Evolutionary conservation across 495 filamentous ascomycete genomes (phyloP).

Genomic region (Lophium mytilinum): DNA sequence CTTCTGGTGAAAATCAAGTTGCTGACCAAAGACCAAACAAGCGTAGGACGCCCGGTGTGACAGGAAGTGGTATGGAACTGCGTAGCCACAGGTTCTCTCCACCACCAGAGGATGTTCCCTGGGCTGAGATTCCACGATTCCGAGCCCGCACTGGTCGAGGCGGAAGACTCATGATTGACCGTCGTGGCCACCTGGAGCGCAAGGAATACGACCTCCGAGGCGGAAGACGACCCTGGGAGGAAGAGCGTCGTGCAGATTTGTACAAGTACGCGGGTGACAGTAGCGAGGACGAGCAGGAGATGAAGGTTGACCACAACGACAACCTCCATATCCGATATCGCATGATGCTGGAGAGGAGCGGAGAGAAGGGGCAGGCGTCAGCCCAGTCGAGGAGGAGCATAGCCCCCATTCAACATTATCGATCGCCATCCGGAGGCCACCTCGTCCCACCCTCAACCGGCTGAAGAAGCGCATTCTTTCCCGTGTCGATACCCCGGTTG

Average conservation of each 20-base stretch:
- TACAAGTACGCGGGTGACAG: slow-evolving; percentile 20
- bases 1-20: slow-evolving; percentile 26
- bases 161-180: slow-evolving; percentile 27
- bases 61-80: not conserved
- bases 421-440: slow-evolving; percentile 19
- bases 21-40: slow-evolving; percentile 12
- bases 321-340: slow-evolving; percentile 24
- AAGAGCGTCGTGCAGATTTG: slow-evolving; percentile 17
- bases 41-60: not conserved
- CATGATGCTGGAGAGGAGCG: slow-evolving; percentile 20
- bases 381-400: slow-evolving; percentile 12
- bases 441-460: slow-evolving; percentile 17
- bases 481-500: not conserved
- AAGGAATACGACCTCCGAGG: not conserved
- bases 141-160: slow-evolving; percentile 24
- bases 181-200: slow-evolving; percentile 19
- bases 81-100: slow-evolving; percentile 16
- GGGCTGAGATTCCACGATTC: slow-evolving; percentile 10
- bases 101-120: slow-evolving; percentile 20
- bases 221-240: not conserved
- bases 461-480: not conserved
- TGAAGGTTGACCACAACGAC: slow-evolving; percentile 19
- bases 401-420: slow-evolving; percentile 16
- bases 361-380: slow-evolving; percentile 11
- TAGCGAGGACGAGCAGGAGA: slow-evolving; percentile 23